phyloP scores from a whole-genome alignment of 75 land plant species.

The Adiantum capillusveneris region DNA sequence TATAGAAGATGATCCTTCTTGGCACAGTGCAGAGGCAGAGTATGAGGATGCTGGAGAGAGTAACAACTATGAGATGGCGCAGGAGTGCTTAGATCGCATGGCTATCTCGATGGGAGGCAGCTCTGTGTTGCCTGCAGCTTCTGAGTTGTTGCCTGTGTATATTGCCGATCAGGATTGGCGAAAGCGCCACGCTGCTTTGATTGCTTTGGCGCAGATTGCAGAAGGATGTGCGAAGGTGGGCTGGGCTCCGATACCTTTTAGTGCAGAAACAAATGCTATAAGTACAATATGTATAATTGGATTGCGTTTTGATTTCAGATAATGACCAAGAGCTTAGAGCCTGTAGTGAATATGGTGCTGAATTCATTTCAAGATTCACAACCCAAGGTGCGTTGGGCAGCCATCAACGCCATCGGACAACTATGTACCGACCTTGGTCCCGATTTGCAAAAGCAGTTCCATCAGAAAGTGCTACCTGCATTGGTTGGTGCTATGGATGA shows the following conservation, averaged over 20 bases:
- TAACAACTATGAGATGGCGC: constrained; percentile 16
- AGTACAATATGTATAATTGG: no score
- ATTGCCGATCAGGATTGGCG: constrained; percentile 16
- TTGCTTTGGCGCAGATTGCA: constrained; percentile 21
- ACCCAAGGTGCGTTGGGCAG: constrained; percentile 20
- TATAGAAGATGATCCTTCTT: constrained; percentile 15
- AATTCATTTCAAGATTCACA: constrained; percentile 20
- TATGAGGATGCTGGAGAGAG: constrained; percentile 21
- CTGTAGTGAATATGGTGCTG: constrained; percentile 13
- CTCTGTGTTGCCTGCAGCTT: constrained; percentile 11
- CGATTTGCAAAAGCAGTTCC: constrained; percentile 6
- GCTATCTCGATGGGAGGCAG: constrained; percentile 18
- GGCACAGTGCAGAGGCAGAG: constrained; percentile 14
- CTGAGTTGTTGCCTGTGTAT: constrained; percentile 8
- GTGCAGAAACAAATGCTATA: neutral
- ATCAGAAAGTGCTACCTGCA: neutral
- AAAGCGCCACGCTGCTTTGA: constrained; percentile 25
- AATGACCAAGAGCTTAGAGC: constrained; percentile 18
- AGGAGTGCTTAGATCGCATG: constrained; percentile 21
- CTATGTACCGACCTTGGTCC: constrained; percentile 12
- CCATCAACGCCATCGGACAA: constrained; percentile 1
- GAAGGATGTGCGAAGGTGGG: constrained; percentile 25
- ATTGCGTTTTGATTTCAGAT: constrained; percentile 7
- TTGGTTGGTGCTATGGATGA: neutral
- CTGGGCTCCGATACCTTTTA: neutral